Evolutionary conservation across 257 asterid species (phyloP), one percentile per base, ranked within the genome.

Genomic region (Echites panduratus): DNA sequence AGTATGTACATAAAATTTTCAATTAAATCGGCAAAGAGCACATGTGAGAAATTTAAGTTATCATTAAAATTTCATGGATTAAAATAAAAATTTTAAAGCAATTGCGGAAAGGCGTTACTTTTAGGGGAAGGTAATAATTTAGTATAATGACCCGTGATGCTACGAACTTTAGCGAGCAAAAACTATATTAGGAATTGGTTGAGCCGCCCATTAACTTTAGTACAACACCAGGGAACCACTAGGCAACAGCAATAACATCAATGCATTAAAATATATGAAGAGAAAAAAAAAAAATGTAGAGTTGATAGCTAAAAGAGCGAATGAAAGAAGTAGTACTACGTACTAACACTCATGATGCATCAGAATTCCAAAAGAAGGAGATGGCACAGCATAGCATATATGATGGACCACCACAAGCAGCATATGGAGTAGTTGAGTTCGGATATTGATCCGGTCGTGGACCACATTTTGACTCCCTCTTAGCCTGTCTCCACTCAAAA

Each of bases 361-460:
- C 32, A 14, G 12, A 45, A 61, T 56, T 56, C 32, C 22, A 56
- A 45, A 45, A 7, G 0, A n/a, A 71, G 40, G 38, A 32, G 38
- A 32, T 32, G 38, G 38, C 38, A n/a, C n/a, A 32, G 38, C 38
- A 32, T 47, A 8, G 29, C 12, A 56, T 22, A 22, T 56, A 1
- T n/a, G 12, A 14, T 66, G 78, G 78, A 75, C 78, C 73, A 67
- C 68, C 38, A 32, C 5, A 63, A 20, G 7, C 47, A 16, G 9
- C 24, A 20, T n/a, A n/a, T n/a, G 56, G 56, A 61, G 9, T 8
- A 20, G 26, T 17, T 24, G 45, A 57, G 57, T 29, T 58, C 0
- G 66, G 65, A 64, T 64, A 32, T 32, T 32, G 69, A 64, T 56
- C 49, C 26, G 3, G 44, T 43, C 19, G 4, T 58, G 56, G 75